A percentile compares a stretch with the other conserved stretches of the same genome.
phyloP scores from a whole-genome alignment of 1,284 basidiomycete genomes.

The Sporisorium exsertum region DNA sequence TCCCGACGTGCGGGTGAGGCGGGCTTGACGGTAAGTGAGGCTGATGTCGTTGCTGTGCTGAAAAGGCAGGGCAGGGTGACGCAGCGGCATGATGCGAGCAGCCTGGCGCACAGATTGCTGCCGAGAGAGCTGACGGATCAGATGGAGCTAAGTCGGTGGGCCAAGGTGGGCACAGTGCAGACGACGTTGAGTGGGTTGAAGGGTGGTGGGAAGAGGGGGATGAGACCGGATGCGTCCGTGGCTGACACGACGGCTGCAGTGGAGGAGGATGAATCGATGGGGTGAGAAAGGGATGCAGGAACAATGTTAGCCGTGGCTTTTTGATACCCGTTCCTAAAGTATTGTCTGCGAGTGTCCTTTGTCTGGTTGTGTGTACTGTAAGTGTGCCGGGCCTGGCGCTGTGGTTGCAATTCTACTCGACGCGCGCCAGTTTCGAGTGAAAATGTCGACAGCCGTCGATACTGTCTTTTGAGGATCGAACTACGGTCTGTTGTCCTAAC shows the following conservation, averaged over 20 bases:
- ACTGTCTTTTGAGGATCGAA: not conserved
- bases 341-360: no score
- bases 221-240: not conserved
- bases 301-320: not conserved
- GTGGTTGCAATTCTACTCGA: no score
- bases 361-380: no score
- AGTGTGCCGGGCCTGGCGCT: no score
- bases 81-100: conserved; percentile 29
- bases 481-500: not conserved
- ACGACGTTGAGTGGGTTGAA: conserved; percentile 32
- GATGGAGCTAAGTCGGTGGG: conserved; percentile 46
- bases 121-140: conserved; percentile 48
- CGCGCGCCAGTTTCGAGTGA: not conserved
- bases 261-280: conserved; percentile 8
- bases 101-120: conserved; percentile 35
- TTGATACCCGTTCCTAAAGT: not conserved
- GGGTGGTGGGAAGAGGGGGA: not conserved
- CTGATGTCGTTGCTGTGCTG: conserved; percentile 38
- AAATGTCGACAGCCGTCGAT: not conserved
- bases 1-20: not conserved
- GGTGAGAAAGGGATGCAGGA: not conserved
- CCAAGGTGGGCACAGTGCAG: conserved; percentile 38
- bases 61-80: conserved; percentile 49
- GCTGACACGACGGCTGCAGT: conserved; percentile 9
- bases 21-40: conserved; percentile 31